Conservation (phyloP, 352 stramenopile genomes). For the Globisporangium solare region DNA sequence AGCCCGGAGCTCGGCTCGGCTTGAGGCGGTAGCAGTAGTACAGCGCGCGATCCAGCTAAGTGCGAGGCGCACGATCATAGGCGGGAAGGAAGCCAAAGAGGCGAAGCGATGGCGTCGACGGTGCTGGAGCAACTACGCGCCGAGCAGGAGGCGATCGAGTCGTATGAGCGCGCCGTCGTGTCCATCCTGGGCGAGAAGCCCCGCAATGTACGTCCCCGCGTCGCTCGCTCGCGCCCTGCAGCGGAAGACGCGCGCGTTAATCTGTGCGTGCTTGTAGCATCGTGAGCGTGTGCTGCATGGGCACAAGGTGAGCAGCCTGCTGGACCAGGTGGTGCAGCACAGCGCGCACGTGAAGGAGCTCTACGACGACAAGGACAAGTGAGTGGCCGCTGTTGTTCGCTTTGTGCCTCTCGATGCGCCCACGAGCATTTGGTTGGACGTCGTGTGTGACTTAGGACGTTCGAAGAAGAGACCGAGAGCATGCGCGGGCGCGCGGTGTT, state of each 20-base stretch:
- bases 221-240: background rate
- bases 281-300: constrained; percentile 70
- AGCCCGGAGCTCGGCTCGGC: no score
- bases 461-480: constrained; percentile 66
- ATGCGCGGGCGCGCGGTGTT: constrained; percentile 80
- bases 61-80: background rate
- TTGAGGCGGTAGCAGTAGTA: no score
- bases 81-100: constrained; percentile 2
- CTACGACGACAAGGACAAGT: constrained; percentile 82
- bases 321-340: constrained; percentile 64
- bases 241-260: background rate
- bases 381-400: constrained; percentile 11
- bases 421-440: no score
- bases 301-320: constrained; percentile 80
- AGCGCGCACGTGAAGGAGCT: constrained; percentile 73
- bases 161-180: constrained; percentile 66
- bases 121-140: constrained; percentile 80
- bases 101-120: constrained; percentile 72
- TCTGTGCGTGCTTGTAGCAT: constrained; percentile 35
- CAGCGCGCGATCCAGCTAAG: background rate
- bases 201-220: constrained; percentile 54
- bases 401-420: background rate
- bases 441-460: constrained; percentile 34
- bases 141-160: constrained; percentile 79
- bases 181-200: constrained; percentile 73